Evolutionary conservation across 2,329 filamentous ascomycete genomes (phyloP).

Genomic region (Lomentospora prolificans): DNA sequence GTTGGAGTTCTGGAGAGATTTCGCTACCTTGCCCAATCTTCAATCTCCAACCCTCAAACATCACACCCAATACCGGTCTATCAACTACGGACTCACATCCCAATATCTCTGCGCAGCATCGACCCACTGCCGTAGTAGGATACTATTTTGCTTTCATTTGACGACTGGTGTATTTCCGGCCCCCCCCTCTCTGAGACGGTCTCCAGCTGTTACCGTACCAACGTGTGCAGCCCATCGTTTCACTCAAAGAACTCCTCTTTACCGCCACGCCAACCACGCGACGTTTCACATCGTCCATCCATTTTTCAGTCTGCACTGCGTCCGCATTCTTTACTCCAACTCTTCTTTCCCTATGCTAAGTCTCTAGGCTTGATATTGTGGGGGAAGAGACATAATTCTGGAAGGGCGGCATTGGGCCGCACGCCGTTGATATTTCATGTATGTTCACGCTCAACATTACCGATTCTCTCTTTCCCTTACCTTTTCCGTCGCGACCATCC

Average conservation of each 20-base stretch:
- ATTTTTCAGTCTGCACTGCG: background rate
- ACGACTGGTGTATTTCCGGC: too few species aligned
- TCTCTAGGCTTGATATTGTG: background rate
- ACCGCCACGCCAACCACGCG: background rate
- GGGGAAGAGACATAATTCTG: conserved; percentile 2
- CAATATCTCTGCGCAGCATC: background rate
- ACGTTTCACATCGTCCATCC: background rate
- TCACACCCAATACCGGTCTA: background rate
- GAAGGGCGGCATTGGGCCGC: background rate
- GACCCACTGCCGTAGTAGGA: too few species aligned
- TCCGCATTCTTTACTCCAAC: background rate
- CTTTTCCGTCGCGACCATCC: background rate
- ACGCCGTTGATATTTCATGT: conserved; percentile 6
- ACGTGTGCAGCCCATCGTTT: background rate
- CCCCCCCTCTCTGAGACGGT: too few species aligned
- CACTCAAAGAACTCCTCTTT: background rate
- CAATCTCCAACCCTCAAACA: background rate
- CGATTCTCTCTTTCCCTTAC: background rate
- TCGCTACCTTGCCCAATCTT: conserved; percentile 7
- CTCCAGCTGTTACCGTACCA: too few species aligned
- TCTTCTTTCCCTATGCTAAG: background rate
- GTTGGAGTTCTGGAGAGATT: background rate
- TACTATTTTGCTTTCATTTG: too few species aligned
- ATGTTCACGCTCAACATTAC: background rate
- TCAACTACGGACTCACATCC: background rate